These are phyloP conservation scores for Suhomyces panamericanus DNA, from an alignment of 1,139 yeast genomes.

Conservation along the genomic window DNA sequence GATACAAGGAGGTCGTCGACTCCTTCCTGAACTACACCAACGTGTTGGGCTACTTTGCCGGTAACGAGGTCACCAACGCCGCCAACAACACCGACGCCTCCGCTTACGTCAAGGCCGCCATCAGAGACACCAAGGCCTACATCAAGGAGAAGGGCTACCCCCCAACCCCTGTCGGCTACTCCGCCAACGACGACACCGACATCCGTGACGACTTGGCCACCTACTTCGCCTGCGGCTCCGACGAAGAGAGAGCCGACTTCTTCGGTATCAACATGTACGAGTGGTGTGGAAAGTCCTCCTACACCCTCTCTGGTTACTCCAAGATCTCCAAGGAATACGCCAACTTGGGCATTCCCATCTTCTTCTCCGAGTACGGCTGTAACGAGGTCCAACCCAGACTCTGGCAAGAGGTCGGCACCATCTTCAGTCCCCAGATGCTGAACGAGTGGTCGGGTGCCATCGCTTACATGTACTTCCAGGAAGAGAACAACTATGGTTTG, in stretches of 20 bases:
- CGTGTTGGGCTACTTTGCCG: slow-evolving; percentile 87
- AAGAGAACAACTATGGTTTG: slow-evolving; percentile 66
- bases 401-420: slow-evolving; percentile 67
- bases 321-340: slow-evolving; percentile 71
- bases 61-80: slow-evolving; percentile 85
- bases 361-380: slow-evolving; percentile 94
- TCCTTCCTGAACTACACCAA: slow-evolving; percentile 70
- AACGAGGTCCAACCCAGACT: slow-evolving; percentile 66
- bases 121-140: slow-evolving; percentile 80
- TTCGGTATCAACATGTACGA: slow-evolving; percentile 95
- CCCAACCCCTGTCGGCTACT: slow-evolving; percentile 81
- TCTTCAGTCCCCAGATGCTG: slow-evolving; percentile 52
- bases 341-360: slow-evolving; percentile 74
- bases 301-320: slow-evolving; percentile 66
- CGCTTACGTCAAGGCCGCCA: slow-evolving; percentile 86
- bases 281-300: slow-evolving; percentile 85
- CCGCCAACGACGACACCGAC: slow-evolving; percentile 78
- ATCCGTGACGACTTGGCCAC: slow-evolving; percentile 74
- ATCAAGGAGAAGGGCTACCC: slow-evolving; percentile 66
- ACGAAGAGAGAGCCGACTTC: slow-evolving; percentile 68
- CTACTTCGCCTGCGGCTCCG: slow-evolving; percentile 79
- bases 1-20: slow-evolving; percentile 71
- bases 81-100: slow-evolving; percentile 73
- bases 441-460: slow-evolving; percentile 59
- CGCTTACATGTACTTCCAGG: slow-evolving; percentile 74